phyloP scores from a whole-genome alignment of 768 basidiomycete genomes.

The Suillus brevipes region DNA sequence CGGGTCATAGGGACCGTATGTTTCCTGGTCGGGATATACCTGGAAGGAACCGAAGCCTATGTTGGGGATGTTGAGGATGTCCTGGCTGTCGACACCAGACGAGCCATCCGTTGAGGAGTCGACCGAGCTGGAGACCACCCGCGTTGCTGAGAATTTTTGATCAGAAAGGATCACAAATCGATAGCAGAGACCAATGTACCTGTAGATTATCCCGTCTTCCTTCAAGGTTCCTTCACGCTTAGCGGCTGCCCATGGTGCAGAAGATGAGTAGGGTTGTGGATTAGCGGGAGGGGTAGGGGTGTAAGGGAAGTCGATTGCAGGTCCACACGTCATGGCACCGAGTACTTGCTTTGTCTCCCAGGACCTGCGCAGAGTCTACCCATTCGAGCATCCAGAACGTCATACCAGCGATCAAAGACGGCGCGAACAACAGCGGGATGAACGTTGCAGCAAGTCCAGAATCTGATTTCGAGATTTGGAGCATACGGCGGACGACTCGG shows the following conservation, averaged over 20 bases:
- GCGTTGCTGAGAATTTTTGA: slow-evolving; percentile 39
- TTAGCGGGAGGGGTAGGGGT: too few species aligned
- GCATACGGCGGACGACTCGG: slow-evolving; percentile 37
- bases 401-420: slow-evolving; percentile 58
- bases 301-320: too few species aligned
- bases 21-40: slow-evolving; percentile 67
- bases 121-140: slow-evolving; percentile 44
- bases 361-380: too few species aligned
- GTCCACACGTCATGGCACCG: too few species aligned
- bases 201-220: slow-evolving; percentile 47
- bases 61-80: slow-evolving; percentile 55
- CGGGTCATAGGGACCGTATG: slow-evolving; percentile 50
- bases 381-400: slow-evolving; percentile 81
- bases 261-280: too few species aligned
- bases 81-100: slow-evolving; percentile 66
- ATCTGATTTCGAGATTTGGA: slow-evolving; percentile 58
- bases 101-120: slow-evolving; percentile 62
- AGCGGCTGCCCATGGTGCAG: too few species aligned
- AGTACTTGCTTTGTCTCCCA: too few species aligned
- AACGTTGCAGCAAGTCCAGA: slow-evolving; percentile 68
- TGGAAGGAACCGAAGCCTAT: slow-evolving; percentile 65
- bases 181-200: slow-evolving; percentile 32
- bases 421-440: slow-evolving; percentile 57
- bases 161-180: slow-evolving; percentile 7
- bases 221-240: slow-evolving; percentile 34